These are phyloP conservation scores for Hortaea werneckii DNA, from an alignment of 2,329 filamentous ascomycete genomes.

Conservation along the genomic window DNA sequence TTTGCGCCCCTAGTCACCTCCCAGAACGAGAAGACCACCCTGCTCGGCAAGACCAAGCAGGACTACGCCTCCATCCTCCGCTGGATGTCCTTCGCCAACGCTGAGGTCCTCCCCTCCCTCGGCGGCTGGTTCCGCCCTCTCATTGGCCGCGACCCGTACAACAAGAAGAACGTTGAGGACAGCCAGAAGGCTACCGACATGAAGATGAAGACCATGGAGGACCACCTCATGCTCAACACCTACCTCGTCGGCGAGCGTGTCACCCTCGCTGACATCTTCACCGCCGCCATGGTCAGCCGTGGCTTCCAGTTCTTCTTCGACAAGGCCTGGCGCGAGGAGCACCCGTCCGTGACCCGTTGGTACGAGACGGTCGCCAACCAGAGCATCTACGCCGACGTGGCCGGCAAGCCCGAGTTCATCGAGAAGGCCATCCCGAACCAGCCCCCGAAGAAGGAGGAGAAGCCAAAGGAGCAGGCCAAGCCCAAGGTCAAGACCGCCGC, in stretches of 20 bases:
- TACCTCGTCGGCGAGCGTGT: constrained; percentile 97
- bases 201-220: constrained; percentile 64
- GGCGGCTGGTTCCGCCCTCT: constrained; percentile 80
- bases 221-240: constrained; percentile 84
- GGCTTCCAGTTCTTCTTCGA: constrained; percentile 93
- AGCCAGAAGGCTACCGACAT: constrained; percentile 57
- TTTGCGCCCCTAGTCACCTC: constrained; percentile 63
- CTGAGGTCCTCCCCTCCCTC: constrained; percentile 65
- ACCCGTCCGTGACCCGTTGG: constrained; percentile 88
- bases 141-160: constrained; percentile 72
- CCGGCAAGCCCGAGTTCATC: constrained; percentile 64
- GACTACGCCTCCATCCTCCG: constrained; percentile 97
- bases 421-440: constrained; percentile 67
- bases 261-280: constrained; percentile 90
- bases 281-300: constrained; percentile 65
- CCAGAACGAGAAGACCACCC: constrained; percentile 99
- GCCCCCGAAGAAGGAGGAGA: constrained; percentile 56
- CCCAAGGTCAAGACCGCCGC: constrained; percentile 43
- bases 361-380: constrained; percentile 90
- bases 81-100: constrained; percentile 97
- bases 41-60: constrained; percentile 99
- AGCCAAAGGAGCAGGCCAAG: constrained; percentile 52
- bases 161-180: constrained; percentile 95
- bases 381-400: constrained; percentile 75
- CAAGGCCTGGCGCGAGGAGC: constrained; percentile 71